Conservation (phyloP, 1,284 basidiomycete genomes). For the Tremellales sp. region DNA sequence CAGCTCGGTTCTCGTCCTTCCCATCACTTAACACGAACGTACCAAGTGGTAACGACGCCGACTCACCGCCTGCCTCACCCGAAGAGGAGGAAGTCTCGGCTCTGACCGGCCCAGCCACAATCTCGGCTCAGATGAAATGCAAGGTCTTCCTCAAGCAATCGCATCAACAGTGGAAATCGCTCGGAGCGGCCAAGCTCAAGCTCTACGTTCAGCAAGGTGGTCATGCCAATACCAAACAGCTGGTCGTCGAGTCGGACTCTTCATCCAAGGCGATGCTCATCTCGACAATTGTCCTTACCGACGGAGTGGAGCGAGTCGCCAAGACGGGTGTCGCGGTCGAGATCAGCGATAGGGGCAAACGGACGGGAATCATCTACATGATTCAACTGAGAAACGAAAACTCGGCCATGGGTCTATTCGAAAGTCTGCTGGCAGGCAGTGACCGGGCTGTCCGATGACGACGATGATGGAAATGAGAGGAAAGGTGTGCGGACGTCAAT, state of each 20-base stretch:
- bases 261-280: constrained; percentile 69
- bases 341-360: constrained; percentile 78
- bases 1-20: constrained; percentile 29
- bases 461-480: no score
- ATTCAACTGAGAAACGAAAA: constrained; percentile 87
- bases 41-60: constrained; percentile 51
- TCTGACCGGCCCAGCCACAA: constrained; percentile 62
- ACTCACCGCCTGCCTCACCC: constrained; percentile 73
- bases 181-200: constrained; percentile 83
- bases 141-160: constrained; percentile 95
- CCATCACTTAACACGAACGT: constrained; percentile 8
- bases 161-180: constrained; percentile 93
- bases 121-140: constrained; percentile 96
- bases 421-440: constrained; percentile 80
- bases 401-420: constrained; percentile 77
- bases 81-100: constrained; percentile 54
- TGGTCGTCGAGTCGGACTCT: constrained; percentile 89
- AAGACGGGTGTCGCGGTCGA: constrained; percentile 97
- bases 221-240: constrained; percentile 78
- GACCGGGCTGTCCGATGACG: constrained; percentile 57
- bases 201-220: constrained; percentile 74
- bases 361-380: constrained; percentile 98
- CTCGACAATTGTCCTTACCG: constrained; percentile 89
- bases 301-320: constrained; percentile 95
- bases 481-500: no score